Evolutionary conservation across 75 land plant species (phyloP).

Genomic region (Cunninghamia lanceolata): DNA sequence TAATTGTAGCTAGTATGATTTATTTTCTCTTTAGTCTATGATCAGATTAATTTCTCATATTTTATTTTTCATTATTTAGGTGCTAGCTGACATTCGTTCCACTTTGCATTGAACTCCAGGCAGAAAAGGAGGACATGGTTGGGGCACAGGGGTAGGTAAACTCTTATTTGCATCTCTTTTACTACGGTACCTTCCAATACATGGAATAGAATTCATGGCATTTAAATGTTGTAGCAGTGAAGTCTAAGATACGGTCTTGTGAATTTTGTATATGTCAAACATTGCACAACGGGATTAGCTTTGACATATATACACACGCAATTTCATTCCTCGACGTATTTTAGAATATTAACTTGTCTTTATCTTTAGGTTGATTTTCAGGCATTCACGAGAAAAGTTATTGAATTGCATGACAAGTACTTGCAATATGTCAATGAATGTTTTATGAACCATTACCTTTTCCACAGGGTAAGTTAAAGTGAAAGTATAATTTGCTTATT

Average conservation of each 20-base stretch:
- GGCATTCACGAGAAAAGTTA: conserved; percentile 89
- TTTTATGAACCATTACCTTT: conserved; percentile 85
- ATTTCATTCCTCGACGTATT: neutral
- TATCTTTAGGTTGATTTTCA: conserved; percentile 22
- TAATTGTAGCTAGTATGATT: neutral
- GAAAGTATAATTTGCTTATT: neutral
- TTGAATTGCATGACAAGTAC: conserved; percentile 96
- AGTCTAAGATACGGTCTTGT: neutral
- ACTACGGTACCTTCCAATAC: neutral
- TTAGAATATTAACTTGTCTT: neutral
- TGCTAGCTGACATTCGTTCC: neutral
- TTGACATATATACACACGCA: neutral
- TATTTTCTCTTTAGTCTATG: neutral
- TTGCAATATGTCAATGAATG: conserved; percentile 87
- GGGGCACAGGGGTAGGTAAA: conserved; percentile 85
- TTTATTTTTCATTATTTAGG: neutral
- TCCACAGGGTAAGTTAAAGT: conserved; percentile 95
- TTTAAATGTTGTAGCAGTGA: neutral
- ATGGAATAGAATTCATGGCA: neutral
- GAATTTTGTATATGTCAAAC: neutral
- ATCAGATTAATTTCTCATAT: neutral
- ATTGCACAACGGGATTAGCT: neutral
- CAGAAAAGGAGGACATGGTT: conserved; percentile 85
- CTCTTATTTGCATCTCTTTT: conserved; percentile 1
- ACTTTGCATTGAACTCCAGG: conserved; percentile 37